Evolutionary conservation across 208 protist genomes (phyloP).

Genomic region (Trypanosoma conorhini): DNA sequence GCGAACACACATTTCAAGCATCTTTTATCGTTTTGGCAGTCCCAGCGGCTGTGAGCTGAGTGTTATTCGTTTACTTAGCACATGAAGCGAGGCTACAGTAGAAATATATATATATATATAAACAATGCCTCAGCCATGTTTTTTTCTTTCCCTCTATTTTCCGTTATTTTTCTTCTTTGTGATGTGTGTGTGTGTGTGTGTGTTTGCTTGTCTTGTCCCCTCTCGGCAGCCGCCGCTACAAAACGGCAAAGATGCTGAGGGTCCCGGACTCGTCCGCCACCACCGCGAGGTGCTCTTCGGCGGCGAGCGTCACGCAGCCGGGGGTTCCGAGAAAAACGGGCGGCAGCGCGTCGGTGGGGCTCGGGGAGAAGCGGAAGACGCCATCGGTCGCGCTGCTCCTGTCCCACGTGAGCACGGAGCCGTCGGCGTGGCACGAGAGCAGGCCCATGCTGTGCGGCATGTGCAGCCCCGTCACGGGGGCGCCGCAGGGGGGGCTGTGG

Average conservation of each 20-base stretch:
- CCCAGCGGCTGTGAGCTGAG: background rate
- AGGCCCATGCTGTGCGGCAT: constrained; percentile 56
- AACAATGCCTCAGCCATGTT: background rate
- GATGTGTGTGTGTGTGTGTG: background rate
- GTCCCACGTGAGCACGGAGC: constrained; percentile 49
- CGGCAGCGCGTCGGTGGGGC: constrained; percentile 9
- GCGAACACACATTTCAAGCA: background rate
- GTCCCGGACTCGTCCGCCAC: constrained; percentile 44
- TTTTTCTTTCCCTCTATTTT: background rate
- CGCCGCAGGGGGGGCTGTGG: constrained; percentile 32
- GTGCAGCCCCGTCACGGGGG: constrained; percentile 50
- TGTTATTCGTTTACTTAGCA: background rate
- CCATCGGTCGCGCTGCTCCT: constrained; percentile 25
- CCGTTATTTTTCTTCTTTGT: background rate
- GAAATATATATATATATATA: background rate
- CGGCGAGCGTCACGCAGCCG: constrained; percentile 48
- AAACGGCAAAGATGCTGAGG: constrained; percentile 30
- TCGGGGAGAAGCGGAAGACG: constrained; percentile 20
- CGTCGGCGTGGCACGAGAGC: constrained; percentile 57
- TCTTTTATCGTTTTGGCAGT: background rate
- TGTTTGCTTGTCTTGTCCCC: background rate
- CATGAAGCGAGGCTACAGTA: background rate
- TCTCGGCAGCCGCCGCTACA: constrained; percentile 6
- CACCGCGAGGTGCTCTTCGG: constrained; percentile 50
- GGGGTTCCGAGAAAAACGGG: constrained; percentile 30